Evolutionary conservation across 257 asterid genomes (phyloP), one percentile per base, ranked within the genome.

Genomic region (Jacaranda mimosifolia): DNA sequence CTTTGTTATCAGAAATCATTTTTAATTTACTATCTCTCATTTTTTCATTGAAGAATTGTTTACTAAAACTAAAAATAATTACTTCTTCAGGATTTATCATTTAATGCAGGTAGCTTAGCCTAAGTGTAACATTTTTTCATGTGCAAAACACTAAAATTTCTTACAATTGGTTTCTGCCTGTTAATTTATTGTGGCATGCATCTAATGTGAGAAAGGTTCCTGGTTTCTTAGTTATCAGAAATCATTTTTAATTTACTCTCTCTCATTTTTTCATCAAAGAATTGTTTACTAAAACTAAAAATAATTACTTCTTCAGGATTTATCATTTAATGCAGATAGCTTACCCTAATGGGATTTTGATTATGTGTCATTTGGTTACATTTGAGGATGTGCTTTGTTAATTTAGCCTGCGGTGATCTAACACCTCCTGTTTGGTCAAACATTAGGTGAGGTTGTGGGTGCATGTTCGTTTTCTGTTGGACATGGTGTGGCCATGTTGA

Each of bases 391-490:
- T 75, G 77, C 66, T 58, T 43, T 52, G 26, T 58, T 64, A 46
- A 46, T 45, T 35, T 74, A 38, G 68, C 69, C 18, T 78, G 2
- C 9, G 68, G 74, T 51, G 48, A 66, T 70, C 86, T 83, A 64
- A 85, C 79, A 51, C 71, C 71, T 84, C 76, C 70, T 77, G 76
- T 68, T 69, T 77, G 85, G 74, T 68, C 59, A 80, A 75, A 79
- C 49, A 35, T 59, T 77, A 96, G 99, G 98, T 40, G 98, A 96
- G 91, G 96, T 96, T 78, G 94, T 93, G 55, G 99, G 99, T 45
- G 89, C 97, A n/a, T 91, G 97, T 80, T 93, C 97, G 43, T 88
- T 96, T 76, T 83, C 97, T 6, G 88, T 96, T 68, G 97, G 94
- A 74, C 96, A 83, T 72, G 92, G 94, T 60, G 66, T 86, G 40